Conservation (phyloP, 139 green algal species). For the Volvox africanus region DNA sequence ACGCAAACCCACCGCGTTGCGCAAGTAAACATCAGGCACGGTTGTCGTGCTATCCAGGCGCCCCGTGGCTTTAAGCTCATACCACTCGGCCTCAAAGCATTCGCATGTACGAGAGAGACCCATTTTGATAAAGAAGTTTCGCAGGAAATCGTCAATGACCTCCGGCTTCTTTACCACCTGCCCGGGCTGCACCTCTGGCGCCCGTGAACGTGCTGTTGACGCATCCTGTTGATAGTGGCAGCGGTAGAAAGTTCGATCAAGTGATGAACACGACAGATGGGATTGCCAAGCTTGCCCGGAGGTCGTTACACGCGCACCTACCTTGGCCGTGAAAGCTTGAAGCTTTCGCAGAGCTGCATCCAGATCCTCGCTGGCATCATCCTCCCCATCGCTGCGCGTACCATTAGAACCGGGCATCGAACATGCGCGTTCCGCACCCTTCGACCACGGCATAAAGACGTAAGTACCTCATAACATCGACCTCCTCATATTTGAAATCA, state of each 20-base stretch:
- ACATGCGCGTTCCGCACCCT: neutral
- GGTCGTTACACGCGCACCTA: neutral
- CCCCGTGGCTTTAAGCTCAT: slow-evolving; percentile 81
- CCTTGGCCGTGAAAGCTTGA: slow-evolving; percentile 72
- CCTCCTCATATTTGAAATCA: slow-evolving; percentile 87
- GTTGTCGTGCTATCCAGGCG: slow-evolving; percentile 57
- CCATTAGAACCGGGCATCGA: neutral
- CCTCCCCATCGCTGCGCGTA: slow-evolving; percentile 65
- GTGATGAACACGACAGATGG: neutral
- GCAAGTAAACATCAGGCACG: slow-evolving; percentile 82
- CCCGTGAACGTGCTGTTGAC: neutral
- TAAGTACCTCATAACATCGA: slow-evolving; percentile 75
- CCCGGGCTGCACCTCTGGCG: slow-evolving; percentile 23
- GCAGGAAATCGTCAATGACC: slow-evolving; percentile 90
- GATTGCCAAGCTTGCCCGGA: neutral
- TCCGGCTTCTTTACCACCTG: slow-evolving; percentile 70
- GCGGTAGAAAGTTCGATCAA: neutral
- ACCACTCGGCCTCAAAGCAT: slow-evolving; percentile 91
- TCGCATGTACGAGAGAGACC: slow-evolving; percentile 77
- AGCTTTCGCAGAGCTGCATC: slow-evolving; percentile 78
- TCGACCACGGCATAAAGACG: neutral
- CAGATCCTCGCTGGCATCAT: slow-evolving; percentile 83
- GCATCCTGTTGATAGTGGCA: neutral
- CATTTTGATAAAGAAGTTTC: slow-evolving; percentile 90
- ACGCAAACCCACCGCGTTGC: slow-evolving; percentile 65